These are phyloP conservation scores for Agrocybe chaxingu DNA, from an alignment of 768 basidiomycete genomes.

Conservation along the genomic window DNA sequence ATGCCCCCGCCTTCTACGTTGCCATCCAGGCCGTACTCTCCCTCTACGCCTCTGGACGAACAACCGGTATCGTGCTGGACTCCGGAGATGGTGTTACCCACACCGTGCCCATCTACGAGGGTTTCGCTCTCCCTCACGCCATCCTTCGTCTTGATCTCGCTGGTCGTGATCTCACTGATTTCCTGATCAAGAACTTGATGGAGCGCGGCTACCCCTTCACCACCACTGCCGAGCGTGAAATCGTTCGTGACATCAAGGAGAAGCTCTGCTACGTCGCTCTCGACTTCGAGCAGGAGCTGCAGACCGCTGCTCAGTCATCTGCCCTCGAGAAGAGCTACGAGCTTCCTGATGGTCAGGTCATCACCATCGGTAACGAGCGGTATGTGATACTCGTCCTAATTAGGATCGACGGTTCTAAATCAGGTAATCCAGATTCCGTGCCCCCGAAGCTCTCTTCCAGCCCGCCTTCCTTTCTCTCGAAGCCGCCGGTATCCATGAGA, in stretches of 20 bases:
- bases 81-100: constrained; percentile 96
- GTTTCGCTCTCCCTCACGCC: constrained; percentile 88
- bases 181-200: constrained; percentile 77
- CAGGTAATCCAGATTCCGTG: constrained; percentile 72
- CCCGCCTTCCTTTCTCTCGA: constrained; percentile 88
- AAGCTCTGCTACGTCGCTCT: constrained; percentile 94
- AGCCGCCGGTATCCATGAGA: constrained; percentile 90
- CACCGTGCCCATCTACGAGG: constrained; percentile 96
- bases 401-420: constrained; percentile 45
- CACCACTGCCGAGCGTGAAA: constrained; percentile 90
- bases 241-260: constrained; percentile 97
- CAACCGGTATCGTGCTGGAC: constrained; percentile 92
- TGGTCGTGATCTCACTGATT: constrained; percentile 88
- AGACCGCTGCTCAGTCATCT: constrained; percentile 86
- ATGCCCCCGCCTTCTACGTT: constrained; percentile 90
- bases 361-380: constrained; percentile 92
- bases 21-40: constrained; percentile 90
- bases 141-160: constrained; percentile 91
- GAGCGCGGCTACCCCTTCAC: constrained; percentile 95
- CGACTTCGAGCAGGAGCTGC: constrained; percentile 91
- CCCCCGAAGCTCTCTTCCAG: constrained; percentile 93
- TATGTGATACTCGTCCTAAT: constrained; percentile 50
- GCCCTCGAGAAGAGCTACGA: constrained; percentile 93
- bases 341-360: constrained; percentile 89
- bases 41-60: constrained; percentile 91